phyloP scores from a whole-genome alignment of 306 rosid species.

The Glycine latifolia region DNA sequence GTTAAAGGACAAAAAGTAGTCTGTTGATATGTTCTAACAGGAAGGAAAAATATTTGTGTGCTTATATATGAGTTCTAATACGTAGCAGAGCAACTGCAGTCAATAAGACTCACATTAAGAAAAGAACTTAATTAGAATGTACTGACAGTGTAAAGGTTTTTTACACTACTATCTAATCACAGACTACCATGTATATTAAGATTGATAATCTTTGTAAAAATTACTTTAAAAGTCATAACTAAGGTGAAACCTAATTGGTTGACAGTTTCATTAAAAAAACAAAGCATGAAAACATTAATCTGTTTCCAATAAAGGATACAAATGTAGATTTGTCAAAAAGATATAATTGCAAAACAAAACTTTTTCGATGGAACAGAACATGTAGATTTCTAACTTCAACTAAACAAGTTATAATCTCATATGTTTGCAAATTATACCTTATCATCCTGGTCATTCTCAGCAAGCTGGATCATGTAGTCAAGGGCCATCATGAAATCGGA shows the following conservation, averaged over 20 bases:
- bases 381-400: conserved; percentile 1
- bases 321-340: background rate
- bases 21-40: background rate
- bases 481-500: conserved; percentile 89
- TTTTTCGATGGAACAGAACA: background rate
- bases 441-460: conserved; percentile 84
- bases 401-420: conserved; percentile 10
- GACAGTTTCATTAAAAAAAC: too few species aligned
- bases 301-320: background rate
- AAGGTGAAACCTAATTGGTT: too few species aligned
- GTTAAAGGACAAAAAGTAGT: conserved; percentile 2
- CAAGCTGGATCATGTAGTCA: conserved; percentile 91
- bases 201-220: too few species aligned
- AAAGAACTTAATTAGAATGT: background rate
- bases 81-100: too few species aligned
- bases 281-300: background rate
- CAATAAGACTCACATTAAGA: background rate
- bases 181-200: too few species aligned
- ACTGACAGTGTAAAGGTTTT: background rate
- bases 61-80: conserved; percentile 8
- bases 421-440: conserved; percentile 61
- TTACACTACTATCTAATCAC: background rate
- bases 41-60: conserved; percentile 23
- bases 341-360: background rate
- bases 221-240: too few species aligned